Percentiles rank a stretch among this genome's conserved stretches.
phyloP scores from a whole-genome alignment of 345 rosid species.

The Populus pruinosa region DNA sequence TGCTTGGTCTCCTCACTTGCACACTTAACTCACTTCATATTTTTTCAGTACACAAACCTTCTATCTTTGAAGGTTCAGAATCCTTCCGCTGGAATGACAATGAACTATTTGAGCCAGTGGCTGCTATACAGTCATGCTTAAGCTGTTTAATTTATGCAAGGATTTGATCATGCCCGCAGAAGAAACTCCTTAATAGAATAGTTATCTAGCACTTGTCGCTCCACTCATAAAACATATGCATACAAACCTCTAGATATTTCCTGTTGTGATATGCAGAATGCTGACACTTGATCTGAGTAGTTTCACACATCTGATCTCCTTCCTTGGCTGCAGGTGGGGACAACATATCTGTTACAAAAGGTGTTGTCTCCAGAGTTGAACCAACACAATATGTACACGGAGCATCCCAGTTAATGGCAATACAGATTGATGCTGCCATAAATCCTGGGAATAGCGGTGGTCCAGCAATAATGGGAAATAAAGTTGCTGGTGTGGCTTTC shows the following conservation, averaged over 20 bases:
- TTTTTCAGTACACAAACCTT: too few species aligned
- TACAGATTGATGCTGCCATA: constrained; percentile 93
- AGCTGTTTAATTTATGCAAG: too few species aligned
- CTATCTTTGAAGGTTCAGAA: too few species aligned
- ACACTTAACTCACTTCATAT: too few species aligned
- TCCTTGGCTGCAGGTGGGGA: constrained; percentile 63
- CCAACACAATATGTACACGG: constrained; percentile 87
- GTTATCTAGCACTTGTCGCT: too few species aligned
- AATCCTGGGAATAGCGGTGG: constrained; percentile 93
- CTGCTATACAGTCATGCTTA: too few species aligned
- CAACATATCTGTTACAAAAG: constrained; percentile 92
- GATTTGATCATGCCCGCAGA: not conserved
- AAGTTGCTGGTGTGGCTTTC: constrained; percentile 87
- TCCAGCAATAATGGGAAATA: constrained; percentile 83
- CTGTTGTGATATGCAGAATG: not conserved
- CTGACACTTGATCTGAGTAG: not conserved
- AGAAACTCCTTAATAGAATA: too few species aligned
- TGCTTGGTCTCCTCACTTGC: too few species aligned
- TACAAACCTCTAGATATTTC: not conserved
- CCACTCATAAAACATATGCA: too few species aligned
- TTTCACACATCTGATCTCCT: not conserved
- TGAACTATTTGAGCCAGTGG: too few species aligned
- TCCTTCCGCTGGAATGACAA: too few species aligned
- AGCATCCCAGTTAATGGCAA: constrained; percentile 82
- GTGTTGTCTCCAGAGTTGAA: constrained; percentile 92